Evolutionary conservation across 768 basidiomycete species (phyloP).

Genomic region (Amanita rubescens): DNA sequence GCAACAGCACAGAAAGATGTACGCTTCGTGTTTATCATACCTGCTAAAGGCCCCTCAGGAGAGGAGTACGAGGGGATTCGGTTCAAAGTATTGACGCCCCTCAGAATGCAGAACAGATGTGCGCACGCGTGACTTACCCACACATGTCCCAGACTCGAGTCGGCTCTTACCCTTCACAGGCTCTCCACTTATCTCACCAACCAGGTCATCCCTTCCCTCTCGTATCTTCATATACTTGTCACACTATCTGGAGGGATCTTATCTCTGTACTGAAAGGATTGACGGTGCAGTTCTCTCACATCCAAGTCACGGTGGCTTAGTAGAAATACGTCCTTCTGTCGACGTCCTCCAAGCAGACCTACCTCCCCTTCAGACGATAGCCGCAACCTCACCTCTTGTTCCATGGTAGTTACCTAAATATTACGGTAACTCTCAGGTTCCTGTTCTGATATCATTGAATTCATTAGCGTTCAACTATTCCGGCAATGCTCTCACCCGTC

Average conservation of each 20-base stretch:
- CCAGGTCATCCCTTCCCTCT: too few species aligned
- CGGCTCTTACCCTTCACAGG: neutral
- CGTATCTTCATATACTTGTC: too few species aligned
- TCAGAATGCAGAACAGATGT: too few species aligned
- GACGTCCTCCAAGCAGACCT: neutral
- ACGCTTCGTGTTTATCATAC: too few species aligned
- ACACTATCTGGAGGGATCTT: neutral
- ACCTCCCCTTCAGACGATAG: neutral
- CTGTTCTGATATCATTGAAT: neutral
- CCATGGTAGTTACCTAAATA: constrained; percentile 1
- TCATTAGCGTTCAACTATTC: constrained; percentile 4
- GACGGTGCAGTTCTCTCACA: neutral
- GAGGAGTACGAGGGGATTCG: too few species aligned
- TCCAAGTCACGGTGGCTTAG: constrained; percentile 1
- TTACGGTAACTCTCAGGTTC: constrained; percentile 2
- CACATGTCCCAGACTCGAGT: neutral
- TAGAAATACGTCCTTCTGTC: neutral
- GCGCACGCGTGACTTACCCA: too few species aligned
- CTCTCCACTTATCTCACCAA: too few species aligned
- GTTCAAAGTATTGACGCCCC: too few species aligned
- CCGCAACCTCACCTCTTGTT: neutral
- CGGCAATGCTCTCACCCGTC: neutral
- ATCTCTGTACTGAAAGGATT: neutral
- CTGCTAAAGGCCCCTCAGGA: too few species aligned
- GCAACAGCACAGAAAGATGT: too few species aligned